Base-by-base conservation (phyloP, 805 yeast genomes). In the Brettanomyces bruxellensis region DNA sequence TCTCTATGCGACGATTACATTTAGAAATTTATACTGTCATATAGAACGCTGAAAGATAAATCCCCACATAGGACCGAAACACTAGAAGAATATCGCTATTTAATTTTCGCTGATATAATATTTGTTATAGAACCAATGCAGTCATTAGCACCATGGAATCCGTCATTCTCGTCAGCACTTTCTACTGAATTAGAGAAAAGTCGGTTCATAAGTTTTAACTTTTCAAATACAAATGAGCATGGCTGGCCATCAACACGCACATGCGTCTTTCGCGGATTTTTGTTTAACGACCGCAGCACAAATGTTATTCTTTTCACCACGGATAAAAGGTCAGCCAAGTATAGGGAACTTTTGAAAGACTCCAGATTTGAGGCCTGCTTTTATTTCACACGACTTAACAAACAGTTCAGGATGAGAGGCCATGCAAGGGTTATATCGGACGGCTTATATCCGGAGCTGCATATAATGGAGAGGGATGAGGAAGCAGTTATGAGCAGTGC, bases 361-460 rank as follows among this genome's bases (percentile, higher is more conserved):
- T 76, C 81, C 45, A 68, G 70, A 46, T 82, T 79, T 60, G 95
- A 87, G 65, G 85, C 87, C 1, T 83, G 86, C 48, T 85, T 84
- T 59, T 83, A 86, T 68, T 83, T 86, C 58, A 75, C 71, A 7
- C 69, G 68, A 23, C 60, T 75, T 24, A 73, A 74, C 59, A 82
- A 76, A 56, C 95, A 87, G 64, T 84, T 81, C 59, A 69, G 95
- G 54, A 69, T 87, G 50, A 72, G 79, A 47, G 95, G 95, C 11
- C 62, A 68, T 25, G 85, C 85, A 12, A 72, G 78, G 50, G 56
- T 70, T 11, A 60, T 80, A 9, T 62, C 59, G 24, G 51, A 59
- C 34, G 62, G 61, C 18, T 32, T 35, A 11, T 40, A 36, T 11
- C 69, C 69, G 6, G 43, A 49, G 7, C 44, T 54, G 4, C 35